phyloP scores from a whole-genome alignment of 495 filamentous ascomycete species.

The Trichoderma erinaceum region DNA sequence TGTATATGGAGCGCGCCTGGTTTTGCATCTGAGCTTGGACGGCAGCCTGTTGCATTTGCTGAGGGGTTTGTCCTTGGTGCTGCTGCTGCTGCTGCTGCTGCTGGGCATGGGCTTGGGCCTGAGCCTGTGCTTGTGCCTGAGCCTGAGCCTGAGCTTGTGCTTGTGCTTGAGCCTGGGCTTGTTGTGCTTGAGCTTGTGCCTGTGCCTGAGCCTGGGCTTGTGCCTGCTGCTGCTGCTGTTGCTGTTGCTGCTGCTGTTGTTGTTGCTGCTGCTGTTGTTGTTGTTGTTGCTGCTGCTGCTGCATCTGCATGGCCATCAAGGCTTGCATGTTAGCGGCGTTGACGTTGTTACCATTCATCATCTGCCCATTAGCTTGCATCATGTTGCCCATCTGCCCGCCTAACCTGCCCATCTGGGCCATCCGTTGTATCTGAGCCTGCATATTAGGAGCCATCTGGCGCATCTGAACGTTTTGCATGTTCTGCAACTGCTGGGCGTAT shows the following conservation, averaged over 20 bases:
- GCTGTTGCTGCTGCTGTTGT: neutral
- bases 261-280: slow-evolving; percentile 33
- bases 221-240: neutral
- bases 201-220: slow-evolving; percentile 28
- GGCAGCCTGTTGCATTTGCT: slow-evolving; percentile 26
- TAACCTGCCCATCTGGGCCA: slow-evolving; percentile 21
- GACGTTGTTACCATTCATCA: slow-evolving; percentile 31
- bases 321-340: slow-evolving; percentile 30
- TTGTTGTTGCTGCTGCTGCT: slow-evolving; percentile 26
- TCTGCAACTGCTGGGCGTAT: slow-evolving; percentile 18
- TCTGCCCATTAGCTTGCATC: slow-evolving; percentile 29
- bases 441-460: slow-evolving; percentile 35
- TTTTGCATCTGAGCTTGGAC: slow-evolving; percentile 23
- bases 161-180: slow-evolving; percentile 18
- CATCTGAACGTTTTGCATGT: slow-evolving; percentile 17
- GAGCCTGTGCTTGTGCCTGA: slow-evolving; percentile 21
- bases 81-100: slow-evolving; percentile 35
- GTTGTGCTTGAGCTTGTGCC: slow-evolving; percentile 32
- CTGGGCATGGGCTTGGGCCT: slow-evolving; percentile 28
- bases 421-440: slow-evolving; percentile 26
- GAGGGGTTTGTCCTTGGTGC: slow-evolving; percentile 17
- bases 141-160: neutral
- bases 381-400: slow-evolving; percentile 23
- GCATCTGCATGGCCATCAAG: slow-evolving; percentile 33
- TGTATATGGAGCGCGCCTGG: slow-evolving; percentile 38